Base-by-base conservation (phyloP, 2,329 filamentous ascomycete genomes). In the Fusarium citri region DNA sequence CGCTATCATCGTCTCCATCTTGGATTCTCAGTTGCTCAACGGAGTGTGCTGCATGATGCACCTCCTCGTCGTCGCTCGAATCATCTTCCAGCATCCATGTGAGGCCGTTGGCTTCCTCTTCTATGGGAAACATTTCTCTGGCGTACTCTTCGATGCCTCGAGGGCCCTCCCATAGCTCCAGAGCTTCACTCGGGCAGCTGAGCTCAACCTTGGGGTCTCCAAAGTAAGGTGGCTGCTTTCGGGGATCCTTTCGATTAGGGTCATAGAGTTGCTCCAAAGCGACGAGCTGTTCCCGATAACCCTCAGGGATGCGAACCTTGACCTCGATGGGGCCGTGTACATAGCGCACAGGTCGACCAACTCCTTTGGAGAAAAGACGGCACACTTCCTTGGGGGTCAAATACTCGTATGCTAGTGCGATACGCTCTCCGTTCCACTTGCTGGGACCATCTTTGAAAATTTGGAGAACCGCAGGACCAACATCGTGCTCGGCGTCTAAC, bases 401-500 rank as follows among this genome's bases (percentile, higher is more conserved):
- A 73, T 94, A 91, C 79, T 97, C 94, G 78, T 97, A 98, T 6
- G 95, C 94, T 49, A 98, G 86, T 18, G 94, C 93, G 67, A 98
- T 93, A 62, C 94, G 84, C 76, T 86, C 83, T 54, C 84, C 85
- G n/a, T 91, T 90, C 94, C 95, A 98, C 79, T 93, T 94, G 70
- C 87, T 85, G 8, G 92, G 87, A 3, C 95, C 95, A 78, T 98
- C 94, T 80, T 98, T 98, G 86, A 98, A 95, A 59, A 98, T 91
- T 78, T 98, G 95, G 59, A 97, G 84, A 48, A 98, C 89, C 4
- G 95, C 93, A 3, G 96, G 94, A 6, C 96, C 96, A 45, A 98
- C 91, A 75, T 99, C 96, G 77, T 98, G 95, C 80, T 98, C 96
- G 7, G 94, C 94, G 77, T 99, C 96, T 41, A 99, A 84, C 94